Evolutionary conservation across 1,139 yeast genomes (phyloP).

Genomic region (Geotrichum phurueaensis): DNA sequence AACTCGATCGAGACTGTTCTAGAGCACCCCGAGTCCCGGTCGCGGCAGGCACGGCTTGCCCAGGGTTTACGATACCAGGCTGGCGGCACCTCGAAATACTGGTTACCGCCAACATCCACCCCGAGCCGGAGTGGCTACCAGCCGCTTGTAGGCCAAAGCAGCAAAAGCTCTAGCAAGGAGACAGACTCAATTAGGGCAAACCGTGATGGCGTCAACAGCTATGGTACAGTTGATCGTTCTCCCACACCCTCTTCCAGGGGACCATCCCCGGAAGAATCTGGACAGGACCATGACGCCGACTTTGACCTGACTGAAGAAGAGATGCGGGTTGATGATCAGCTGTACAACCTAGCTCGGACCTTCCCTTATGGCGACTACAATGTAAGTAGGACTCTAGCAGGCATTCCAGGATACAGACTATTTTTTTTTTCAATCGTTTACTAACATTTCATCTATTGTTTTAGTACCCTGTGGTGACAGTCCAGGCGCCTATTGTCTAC

Average conservation of each 20-base stretch:
- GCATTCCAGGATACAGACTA: too few species aligned
- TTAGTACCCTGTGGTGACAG: slow-evolving; percentile 50
- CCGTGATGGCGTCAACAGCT: not conserved
- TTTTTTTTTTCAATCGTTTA: not conserved
- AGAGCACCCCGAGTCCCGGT: slow-evolving; percentile 61
- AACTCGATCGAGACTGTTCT: slow-evolving; percentile 70
- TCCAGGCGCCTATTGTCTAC: slow-evolving; percentile 39
- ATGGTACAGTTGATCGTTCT: not conserved
- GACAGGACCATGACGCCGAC: not conserved
- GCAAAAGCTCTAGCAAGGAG: not conserved
- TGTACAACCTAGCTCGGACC: slow-evolving; percentile 41
- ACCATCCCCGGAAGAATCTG: not conserved
- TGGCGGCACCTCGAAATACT: slow-evolving; percentile 76
- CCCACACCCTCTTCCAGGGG: not conserved
- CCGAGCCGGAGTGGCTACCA: not conserved
- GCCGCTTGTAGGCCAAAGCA: not conserved
- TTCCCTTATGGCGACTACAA: slow-evolving; percentile 51
- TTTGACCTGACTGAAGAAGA: slow-evolving; percentile 29
- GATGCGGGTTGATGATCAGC: slow-evolving; percentile 39
- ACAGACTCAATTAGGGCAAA: not conserved
- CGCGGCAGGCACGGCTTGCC: slow-evolving; percentile 66
- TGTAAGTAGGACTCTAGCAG: slow-evolving; percentile 5
- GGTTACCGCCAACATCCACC: slow-evolving; percentile 51
- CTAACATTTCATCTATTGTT: not conserved
- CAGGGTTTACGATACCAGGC: slow-evolving; percentile 78